These are phyloP conservation scores for Durio zibethinus DNA, from an alignment of 345 rosid species.

Conservation along the genomic window DNA sequence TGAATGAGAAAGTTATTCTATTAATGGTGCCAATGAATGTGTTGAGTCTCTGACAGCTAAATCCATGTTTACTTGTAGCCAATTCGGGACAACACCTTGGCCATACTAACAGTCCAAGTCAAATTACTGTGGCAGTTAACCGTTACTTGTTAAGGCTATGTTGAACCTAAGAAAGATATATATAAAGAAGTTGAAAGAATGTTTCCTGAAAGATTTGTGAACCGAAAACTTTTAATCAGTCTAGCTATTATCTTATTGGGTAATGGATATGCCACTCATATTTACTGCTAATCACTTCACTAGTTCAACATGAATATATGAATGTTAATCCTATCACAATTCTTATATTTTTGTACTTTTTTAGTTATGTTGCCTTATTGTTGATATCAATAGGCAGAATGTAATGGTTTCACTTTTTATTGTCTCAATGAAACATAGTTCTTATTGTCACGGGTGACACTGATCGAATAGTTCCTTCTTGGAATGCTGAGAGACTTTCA, in stretches of 20 bases:
- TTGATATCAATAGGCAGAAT: neutral
- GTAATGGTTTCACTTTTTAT: neutral
- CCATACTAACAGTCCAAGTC: neutral
- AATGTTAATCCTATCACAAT: neutral
- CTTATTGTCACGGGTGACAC: conserved; percentile 74
- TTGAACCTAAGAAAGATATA: neutral
- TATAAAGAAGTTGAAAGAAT: neutral
- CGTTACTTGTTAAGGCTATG: neutral
- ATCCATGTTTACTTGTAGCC: neutral
- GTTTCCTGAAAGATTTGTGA: neutral
- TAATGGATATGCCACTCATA: neutral
- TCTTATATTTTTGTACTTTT: neutral
- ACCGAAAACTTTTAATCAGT: too few relatives aligned
- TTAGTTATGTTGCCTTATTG: neutral
- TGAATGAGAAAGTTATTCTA: neutral
- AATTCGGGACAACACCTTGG: neutral
- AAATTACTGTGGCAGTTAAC: neutral
- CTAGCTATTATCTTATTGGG: neutral
- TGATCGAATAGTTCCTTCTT: conserved; percentile 81
- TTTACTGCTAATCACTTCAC: neutral
- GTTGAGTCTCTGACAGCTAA: neutral
- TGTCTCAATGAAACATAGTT: conserved; percentile 21
- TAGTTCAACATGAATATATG: neutral
- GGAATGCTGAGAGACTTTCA: conserved; percentile 79
- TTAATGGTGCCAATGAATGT: neutral